These are phyloP conservation scores for Aspergillus terreus DNA, from an alignment of 2,329 filamentous ascomycete genomes.

Conservation along the genomic window DNA sequence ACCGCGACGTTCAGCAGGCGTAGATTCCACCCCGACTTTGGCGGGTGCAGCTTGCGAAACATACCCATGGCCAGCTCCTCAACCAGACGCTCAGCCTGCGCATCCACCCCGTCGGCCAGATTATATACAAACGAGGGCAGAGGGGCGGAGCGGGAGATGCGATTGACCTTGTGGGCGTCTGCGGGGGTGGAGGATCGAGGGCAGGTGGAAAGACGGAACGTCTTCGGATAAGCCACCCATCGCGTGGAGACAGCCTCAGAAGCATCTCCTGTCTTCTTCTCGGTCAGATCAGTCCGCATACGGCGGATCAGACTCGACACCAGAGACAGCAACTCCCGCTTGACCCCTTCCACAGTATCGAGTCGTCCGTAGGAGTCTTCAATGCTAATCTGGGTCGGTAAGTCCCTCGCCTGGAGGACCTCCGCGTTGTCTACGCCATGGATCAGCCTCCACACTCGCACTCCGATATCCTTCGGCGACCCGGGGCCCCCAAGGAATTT, in stretches of 20 bases:
- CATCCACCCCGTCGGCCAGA: constrained; percentile 54
- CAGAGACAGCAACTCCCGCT: constrained; percentile 65
- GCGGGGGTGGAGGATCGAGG: constrained; percentile 55
- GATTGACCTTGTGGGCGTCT: constrained; percentile 58
- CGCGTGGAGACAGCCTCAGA: constrained; percentile 14
- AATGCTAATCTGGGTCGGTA: constrained; percentile 88
- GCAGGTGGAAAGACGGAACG: constrained; percentile 74
- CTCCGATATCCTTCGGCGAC: constrained; percentile 66
- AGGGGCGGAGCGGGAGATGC: constrained; percentile 71
- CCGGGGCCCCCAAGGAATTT: constrained; percentile 67
- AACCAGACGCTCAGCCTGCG: constrained; percentile 65
- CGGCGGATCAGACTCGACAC: constrained; percentile 68
- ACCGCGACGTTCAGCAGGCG: constrained; percentile 83
- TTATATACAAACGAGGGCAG: constrained; percentile 72
- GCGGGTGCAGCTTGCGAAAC: constrained; percentile 70
- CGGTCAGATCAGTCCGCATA: constrained; percentile 73
- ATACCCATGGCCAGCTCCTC: constrained; percentile 65
- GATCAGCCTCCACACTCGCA: constrained; percentile 70
- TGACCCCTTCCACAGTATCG: constrained; percentile 60
- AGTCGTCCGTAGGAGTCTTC: constrained; percentile 84
- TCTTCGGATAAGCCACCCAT: constrained; percentile 81
- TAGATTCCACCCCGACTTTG: constrained; percentile 70
- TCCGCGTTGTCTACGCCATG: constrained; percentile 75
- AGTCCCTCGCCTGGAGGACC: constrained; percentile 65
- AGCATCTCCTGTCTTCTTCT: constrained; percentile 40